These are phyloP conservation scores for Alloteropsis semialata DNA, from an alignment of 176 grass and related monocot species.

Conservation along the genomic window DNA sequence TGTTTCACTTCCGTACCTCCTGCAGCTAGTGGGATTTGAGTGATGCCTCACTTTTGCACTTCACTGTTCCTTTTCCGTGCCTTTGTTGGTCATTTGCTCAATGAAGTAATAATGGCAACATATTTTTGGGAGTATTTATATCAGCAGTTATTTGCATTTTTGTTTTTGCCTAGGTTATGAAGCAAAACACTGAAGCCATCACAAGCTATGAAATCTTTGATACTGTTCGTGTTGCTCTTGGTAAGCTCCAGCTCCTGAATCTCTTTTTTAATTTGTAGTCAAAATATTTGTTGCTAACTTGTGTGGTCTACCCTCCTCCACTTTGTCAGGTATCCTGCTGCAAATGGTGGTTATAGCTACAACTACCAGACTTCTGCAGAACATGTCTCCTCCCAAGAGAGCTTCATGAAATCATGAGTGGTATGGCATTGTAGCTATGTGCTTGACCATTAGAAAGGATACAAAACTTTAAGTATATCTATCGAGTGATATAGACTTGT, in stretches of 20 bases:
- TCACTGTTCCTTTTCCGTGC: neutral
- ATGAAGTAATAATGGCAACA: neutral
- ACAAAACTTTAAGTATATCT: neutral
- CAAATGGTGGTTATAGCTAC: constrained; percentile 71
- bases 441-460: constrained; percentile 18
- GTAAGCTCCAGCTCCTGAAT: constrained; percentile 36
- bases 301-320: neutral
- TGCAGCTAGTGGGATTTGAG: neutral
- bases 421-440: neutral
- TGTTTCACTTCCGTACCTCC: neutral
- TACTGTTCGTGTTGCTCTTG: constrained; percentile 40
- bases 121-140: neutral
- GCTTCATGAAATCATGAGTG: constrained; percentile 59
- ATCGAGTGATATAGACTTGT: neutral
- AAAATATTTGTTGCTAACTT: constrained; percentile 10
- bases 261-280: constrained; percentile 11
- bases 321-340: constrained; percentile 57
- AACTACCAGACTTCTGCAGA: constrained; percentile 62
- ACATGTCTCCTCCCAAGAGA: constrained; percentile 85
- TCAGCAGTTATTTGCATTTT: neutral
- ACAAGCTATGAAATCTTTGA: constrained; percentile 59
- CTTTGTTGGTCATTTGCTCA: neutral
- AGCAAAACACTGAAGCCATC: constrained; percentile 45
- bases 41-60: neutral
- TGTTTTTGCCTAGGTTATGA: constrained; percentile 47